A percentile compares a stretch with the other conserved stretches of the same genome.
Conservation (phyloP, 345 rosid genomes). For the Brassica rapa region DNA sequence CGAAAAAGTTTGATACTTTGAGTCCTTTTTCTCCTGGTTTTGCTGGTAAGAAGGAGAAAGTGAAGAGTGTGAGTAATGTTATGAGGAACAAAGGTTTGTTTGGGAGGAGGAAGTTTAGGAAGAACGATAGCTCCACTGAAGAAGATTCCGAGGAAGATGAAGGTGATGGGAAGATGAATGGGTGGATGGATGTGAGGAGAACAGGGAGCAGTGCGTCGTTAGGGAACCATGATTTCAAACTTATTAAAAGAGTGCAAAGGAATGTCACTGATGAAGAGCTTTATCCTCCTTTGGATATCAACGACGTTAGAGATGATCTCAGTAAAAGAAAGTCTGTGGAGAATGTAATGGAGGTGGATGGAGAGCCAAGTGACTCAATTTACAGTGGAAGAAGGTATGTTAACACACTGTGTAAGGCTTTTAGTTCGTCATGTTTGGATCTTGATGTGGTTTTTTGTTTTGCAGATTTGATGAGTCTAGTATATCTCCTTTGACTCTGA, state of each 20-base stretch:
- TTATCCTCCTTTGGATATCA: constrained; percentile 60
- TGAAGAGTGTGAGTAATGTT: constrained; percentile 31
- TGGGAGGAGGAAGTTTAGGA: constrained; percentile 46
- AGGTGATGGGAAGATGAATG: constrained; percentile 41
- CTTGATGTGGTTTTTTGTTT: constrained; percentile 14
- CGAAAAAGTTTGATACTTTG: constrained; percentile 22
- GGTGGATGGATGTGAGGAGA: constrained; percentile 53
- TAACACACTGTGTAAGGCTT: background rate
- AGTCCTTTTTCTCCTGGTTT: constrained; percentile 33
- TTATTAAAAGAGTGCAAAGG: constrained; percentile 62
- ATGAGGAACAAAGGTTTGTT: constrained; percentile 33
- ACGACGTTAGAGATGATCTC: constrained; percentile 60
- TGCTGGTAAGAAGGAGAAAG: constrained; percentile 30
- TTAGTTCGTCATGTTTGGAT: constrained; percentile 4
- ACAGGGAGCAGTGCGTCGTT: constrained; percentile 73
- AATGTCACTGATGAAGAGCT: constrained; percentile 55
- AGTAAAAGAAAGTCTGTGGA: constrained; percentile 47
- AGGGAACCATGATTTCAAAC: constrained; percentile 71
- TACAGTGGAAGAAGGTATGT: constrained; percentile 64
- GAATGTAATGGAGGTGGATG: constrained; percentile 36
- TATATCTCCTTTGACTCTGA: constrained; percentile 77
- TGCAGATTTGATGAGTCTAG: constrained; percentile 80
- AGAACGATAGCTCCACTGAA: constrained; percentile 64
- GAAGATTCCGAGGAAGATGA: constrained; percentile 52
- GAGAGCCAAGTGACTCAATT: constrained; percentile 49